These are phyloP conservation scores for Capronia americana DNA, from an alignment of 2,329 filamentous ascomycete species.

Conservation along the genomic window DNA sequence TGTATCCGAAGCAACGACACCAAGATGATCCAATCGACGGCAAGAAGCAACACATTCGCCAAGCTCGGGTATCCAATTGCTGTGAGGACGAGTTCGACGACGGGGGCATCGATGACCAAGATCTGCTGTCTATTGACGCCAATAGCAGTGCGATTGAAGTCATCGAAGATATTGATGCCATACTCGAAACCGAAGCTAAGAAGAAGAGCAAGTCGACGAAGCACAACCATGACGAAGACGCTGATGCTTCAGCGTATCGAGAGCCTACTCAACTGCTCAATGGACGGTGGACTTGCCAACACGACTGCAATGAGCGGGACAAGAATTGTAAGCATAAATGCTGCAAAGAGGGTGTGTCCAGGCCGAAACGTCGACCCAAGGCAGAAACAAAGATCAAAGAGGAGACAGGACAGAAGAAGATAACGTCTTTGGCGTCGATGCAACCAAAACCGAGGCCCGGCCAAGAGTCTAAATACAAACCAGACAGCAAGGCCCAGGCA, in stretches of 20 bases:
- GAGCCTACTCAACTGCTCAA: slow-evolving; percentile 66
- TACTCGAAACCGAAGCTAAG: slow-evolving; percentile 22
- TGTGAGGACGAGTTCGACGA: slow-evolving; percentile 60
- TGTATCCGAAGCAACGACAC: slow-evolving; percentile 48
- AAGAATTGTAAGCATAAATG: slow-evolving; percentile 73
- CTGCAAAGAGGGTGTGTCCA: slow-evolving; percentile 73
- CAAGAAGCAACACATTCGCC: slow-evolving; percentile 23
- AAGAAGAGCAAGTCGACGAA: slow-evolving; percentile 36
- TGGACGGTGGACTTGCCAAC: slow-evolving; percentile 77
- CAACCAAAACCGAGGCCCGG: slow-evolving; percentile 6
- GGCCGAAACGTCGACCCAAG: slow-evolving; percentile 58
- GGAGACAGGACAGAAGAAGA: slow-evolving; percentile 28
- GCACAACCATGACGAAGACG: slow-evolving; percentile 21
- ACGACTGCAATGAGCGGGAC: slow-evolving; percentile 68
- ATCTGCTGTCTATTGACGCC: slow-evolving; percentile 55
- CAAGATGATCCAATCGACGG: slow-evolving; percentile 32
- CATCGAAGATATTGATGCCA: slow-evolving; percentile 46
- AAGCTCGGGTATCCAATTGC: slow-evolving; percentile 19
- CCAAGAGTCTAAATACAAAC: not conserved
- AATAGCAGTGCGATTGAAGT: slow-evolving; percentile 61
- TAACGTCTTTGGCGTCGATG: slow-evolving; percentile 21
- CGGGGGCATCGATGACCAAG: slow-evolving; percentile 59
- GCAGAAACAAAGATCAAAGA: slow-evolving; percentile 29
- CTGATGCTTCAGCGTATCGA: slow-evolving; percentile 23
- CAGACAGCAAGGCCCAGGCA: not conserved